Evolutionary conservation across 768 basidiomycete genomes (phyloP).

Genomic region (Lentinula sp.): DNA sequence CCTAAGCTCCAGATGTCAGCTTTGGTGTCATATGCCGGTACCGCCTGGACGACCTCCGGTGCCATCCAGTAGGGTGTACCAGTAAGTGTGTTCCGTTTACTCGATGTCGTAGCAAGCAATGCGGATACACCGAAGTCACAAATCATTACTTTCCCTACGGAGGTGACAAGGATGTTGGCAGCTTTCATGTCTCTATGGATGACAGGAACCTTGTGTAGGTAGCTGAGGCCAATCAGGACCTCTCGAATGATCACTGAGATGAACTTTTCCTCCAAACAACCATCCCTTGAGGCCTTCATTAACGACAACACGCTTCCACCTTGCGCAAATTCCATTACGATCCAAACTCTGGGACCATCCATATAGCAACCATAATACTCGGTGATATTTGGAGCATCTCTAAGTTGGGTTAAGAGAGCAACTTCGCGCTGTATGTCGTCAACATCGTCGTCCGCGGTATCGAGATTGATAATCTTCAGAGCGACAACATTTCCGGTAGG

Average conservation of each 20-base stretch:
- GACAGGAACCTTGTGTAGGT: slow-evolving; percentile 89
- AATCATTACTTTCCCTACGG: slow-evolving; percentile 86
- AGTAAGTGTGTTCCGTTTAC: slow-evolving; percentile 93
- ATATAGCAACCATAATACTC: slow-evolving; percentile 96
- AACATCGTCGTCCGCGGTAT: slow-evolving; percentile 94
- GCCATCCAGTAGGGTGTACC: slow-evolving; percentile 99
- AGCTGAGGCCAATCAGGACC: slow-evolving; percentile 78
- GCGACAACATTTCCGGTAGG: slow-evolving; percentile 86
- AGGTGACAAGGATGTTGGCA: slow-evolving; percentile 90
- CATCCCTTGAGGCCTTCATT: slow-evolving; percentile 79
- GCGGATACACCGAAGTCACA: slow-evolving; percentile 99
- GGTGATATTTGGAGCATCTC: slow-evolving; percentile 87
- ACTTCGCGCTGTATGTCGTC: slow-evolving; percentile 96
- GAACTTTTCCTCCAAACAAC: slow-evolving; percentile 83
- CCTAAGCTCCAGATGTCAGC: slow-evolving; percentile 99
- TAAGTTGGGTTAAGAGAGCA: slow-evolving; percentile 81
- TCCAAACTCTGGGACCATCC: slow-evolving; percentile 96
- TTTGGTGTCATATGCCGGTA: slow-evolving; percentile 92
- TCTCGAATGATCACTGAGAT: slow-evolving; percentile 85
- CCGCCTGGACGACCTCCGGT: slow-evolving; percentile 88
- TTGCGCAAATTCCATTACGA: slow-evolving; percentile 96
- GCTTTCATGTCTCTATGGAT: slow-evolving; percentile 99
- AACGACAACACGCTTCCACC: slow-evolving; percentile 91
- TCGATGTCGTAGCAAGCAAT: slow-evolving; percentile 72
- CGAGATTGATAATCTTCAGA: slow-evolving; percentile 98